A percentile compares a stretch with the other conserved stretches of the same genome.
phyloP scores from a whole-genome alignment of 371 early-diverging fungal species.

The Mortierella sp. region DNA sequence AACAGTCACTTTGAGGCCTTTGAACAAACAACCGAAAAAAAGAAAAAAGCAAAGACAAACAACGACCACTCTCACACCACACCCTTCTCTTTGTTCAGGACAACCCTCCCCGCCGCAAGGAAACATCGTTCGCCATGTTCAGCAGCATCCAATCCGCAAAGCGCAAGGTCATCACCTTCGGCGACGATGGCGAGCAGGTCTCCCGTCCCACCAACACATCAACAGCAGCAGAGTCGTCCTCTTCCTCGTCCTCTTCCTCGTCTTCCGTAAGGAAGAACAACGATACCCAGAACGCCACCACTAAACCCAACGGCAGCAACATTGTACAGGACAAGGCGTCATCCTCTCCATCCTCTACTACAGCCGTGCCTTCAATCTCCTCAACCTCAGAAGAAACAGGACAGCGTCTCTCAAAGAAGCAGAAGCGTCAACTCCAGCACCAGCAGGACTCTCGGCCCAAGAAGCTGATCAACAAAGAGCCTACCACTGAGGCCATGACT shows the following conservation, averaged over 20 bases:
- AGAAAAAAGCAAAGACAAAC: not conserved
- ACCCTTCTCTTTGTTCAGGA: not conserved
- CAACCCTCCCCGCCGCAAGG: not conserved
- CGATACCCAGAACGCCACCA: not conserved
- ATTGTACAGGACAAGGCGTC: not conserved
- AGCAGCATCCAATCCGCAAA: slow-evolving; percentile 34
- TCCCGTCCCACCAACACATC: slow-evolving; percentile 5
- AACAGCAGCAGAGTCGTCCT: not conserved
- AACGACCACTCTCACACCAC: not conserved
- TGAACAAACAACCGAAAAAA: not conserved
- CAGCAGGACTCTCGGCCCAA: slow-evolving; percentile 25
- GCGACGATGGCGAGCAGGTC: slow-evolving; percentile 42
- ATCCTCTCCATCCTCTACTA: not conserved
- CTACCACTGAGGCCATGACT: slow-evolving; percentile 35
- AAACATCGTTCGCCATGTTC: slow-evolving; percentile 29
- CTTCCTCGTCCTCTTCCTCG: not conserved
- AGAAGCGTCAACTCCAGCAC: slow-evolving; percentile 31
- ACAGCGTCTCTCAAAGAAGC: slow-evolving; percentile 22
- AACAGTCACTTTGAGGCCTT: not conserved
- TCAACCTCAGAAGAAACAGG: not conserved
- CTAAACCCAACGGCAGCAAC: not conserved
- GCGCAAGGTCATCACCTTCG: slow-evolving; percentile 54
- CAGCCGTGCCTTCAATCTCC: not conserved
- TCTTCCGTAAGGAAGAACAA: not conserved
- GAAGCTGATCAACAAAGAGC: slow-evolving; percentile 36